Base-by-base conservation (phyloP, 2,329 filamentous ascomycete genomes). In the Lachnellula occidentalis region DNA sequence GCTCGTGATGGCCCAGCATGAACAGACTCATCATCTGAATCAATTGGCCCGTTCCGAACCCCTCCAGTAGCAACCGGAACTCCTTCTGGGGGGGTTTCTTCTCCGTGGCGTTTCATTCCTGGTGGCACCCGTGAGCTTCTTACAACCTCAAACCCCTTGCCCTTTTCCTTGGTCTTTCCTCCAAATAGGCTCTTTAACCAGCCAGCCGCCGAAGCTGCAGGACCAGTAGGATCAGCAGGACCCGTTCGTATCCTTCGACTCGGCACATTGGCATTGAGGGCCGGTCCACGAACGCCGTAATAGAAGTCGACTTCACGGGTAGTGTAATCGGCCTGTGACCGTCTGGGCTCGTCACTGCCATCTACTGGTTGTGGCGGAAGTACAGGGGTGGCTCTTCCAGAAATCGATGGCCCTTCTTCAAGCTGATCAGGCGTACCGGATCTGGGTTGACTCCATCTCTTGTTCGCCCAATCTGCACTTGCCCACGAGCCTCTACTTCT, bases 221-320 rank as follows among this genome's bases (percentile, higher is more conserved):
- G 90, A 0, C 92, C 90, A 37, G 92, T 96, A 0, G 94, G 94
- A 73, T 99, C 92, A 8, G 92, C 91, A 2, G 94, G 94, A 0
- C 94, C 94, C 4, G 94, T 99, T 65, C 94, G 92, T 49, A 96
- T 77, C 68, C 89, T 92, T 48, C 94, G 81, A 19, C 88, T 90
- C 0, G 88, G 87, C 3, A 84, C 84, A 57, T 90, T 88, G 1
- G 90, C 88, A 63, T 87, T 92, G 12, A 97, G 74, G 1, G 92
- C 90, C 19, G 91, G 90, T 0, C 94, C 94, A 34, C 94, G 84
- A 17, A 95, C 88, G 9, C 91, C 88, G 66, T 99, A 97, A 72
- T 97, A 97, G 66, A 96, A 96, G 70, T 99, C 94, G 0, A 95
- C 90, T 71, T 99, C 94, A 53, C 94, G 86, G 1, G 92, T 94